phyloP scores from a whole-genome alignment of 164 flowering plant genomes.

The Cinnamomum chago region DNA sequence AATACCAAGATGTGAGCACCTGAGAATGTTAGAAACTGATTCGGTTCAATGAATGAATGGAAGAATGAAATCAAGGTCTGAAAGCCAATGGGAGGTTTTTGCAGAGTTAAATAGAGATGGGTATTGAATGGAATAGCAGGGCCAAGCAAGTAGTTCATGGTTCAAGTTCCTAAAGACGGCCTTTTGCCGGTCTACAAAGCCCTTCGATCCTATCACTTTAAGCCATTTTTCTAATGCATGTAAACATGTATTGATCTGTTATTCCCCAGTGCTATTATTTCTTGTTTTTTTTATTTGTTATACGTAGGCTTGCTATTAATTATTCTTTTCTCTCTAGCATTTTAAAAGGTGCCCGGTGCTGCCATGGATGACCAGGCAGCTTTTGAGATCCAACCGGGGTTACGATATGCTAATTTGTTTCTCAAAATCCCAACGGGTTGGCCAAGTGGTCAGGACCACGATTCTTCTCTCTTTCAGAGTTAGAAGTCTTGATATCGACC shows the following conservation, averaged over 20 bases:
- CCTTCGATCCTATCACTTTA: neutral
- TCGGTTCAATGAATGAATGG: neutral
- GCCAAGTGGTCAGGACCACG: too few species aligned
- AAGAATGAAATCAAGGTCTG: neutral
- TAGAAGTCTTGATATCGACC: too few species aligned
- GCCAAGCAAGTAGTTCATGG: conserved; percentile 20
- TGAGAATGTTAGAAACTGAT: neutral
- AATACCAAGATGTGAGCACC: neutral
- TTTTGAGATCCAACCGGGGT: too few species aligned
- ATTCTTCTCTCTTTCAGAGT: accelerated
- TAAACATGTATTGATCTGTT: conserved; percentile 22
- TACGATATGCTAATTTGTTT: too few species aligned
- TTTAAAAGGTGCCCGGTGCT: neutral
- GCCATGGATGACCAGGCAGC: neutral
- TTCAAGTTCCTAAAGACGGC: conserved; percentile 46
- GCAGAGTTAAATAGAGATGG: conserved; percentile 24
- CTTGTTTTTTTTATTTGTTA: neutral
- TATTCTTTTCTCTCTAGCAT: neutral
- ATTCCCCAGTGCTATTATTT: conserved; percentile 30
- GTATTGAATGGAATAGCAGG: conserved; percentile 13
- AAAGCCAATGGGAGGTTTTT: conserved; percentile 21
- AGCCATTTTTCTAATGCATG: neutral
- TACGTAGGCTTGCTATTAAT: neutral
- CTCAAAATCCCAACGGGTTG: too few species aligned
- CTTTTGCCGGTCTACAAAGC: conserved; percentile 23